These are phyloP conservation scores for Cardiospermum halicacabum DNA, from an alignment of 345 rosid species.

Conservation along the genomic window DNA sequence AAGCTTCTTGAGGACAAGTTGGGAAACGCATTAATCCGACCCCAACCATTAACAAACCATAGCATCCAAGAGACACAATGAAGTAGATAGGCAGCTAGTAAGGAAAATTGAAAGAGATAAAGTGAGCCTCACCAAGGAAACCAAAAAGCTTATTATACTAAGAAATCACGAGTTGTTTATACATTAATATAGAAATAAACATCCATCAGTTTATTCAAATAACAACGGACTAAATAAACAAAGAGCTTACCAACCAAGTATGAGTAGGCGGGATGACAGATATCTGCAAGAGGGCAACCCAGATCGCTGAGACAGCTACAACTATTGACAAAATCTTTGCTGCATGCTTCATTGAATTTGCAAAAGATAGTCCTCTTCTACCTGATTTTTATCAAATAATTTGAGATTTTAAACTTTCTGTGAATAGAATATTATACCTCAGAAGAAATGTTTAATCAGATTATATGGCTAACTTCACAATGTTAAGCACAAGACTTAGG, in stretches of 20 bases:
- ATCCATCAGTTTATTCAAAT: neutral
- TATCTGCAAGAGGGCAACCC: constrained; percentile 57
- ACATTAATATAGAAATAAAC: neutral
- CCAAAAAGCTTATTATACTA: neutral
- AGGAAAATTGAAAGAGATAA: neutral
- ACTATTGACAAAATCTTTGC: constrained; percentile 46
- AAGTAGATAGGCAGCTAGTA: constrained; percentile 61
- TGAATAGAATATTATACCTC: neutral
- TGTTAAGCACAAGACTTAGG: neutral
- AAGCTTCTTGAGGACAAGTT: constrained; percentile 70
- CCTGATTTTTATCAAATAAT: constrained; percentile 6
- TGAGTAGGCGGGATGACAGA: constrained; percentile 38
- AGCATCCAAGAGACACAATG: constrained; percentile 66
- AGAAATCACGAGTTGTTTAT: neutral
- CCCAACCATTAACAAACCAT: constrained; percentile 77
- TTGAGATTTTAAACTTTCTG: neutral
- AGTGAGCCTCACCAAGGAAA: neutral
- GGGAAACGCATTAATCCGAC: constrained; percentile 66
- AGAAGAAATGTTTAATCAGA: neutral
- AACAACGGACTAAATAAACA: neutral
- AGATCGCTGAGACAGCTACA: constrained; percentile 43
- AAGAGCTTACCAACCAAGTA: constrained; percentile 49
- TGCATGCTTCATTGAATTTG: constrained; percentile 48
- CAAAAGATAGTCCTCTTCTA: neutral
- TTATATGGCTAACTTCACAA: neutral